Evolutionary conservation across 2,329 filamentous ascomycete genomes (phyloP).

Genomic region (Claviceps sp.): DNA sequence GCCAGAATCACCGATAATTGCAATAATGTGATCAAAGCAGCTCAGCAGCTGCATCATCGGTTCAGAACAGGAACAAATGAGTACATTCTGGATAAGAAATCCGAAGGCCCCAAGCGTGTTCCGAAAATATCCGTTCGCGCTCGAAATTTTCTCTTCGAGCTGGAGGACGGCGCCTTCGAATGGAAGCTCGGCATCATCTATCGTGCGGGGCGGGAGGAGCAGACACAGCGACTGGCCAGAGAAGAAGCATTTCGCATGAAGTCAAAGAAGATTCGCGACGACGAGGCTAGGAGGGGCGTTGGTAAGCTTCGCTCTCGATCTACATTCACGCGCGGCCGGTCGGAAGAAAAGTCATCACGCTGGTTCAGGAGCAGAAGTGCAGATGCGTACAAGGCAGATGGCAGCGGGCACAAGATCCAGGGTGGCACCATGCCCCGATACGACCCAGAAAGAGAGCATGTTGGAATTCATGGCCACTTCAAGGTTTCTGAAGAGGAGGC

Average conservation of each 20-base stretch:
- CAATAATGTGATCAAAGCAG: conserved; percentile 74
- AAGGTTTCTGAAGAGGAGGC: conserved; percentile 68
- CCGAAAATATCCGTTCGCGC: conserved; percentile 76
- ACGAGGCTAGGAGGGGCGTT: conserved; percentile 43
- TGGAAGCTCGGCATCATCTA: conserved; percentile 97
- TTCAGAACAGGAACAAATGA: conserved; percentile 81
- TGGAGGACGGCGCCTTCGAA: conserved; percentile 94
- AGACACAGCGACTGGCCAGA: conserved; percentile 76
- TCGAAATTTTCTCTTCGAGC: conserved; percentile 73
- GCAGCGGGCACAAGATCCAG: conserved; percentile 17
- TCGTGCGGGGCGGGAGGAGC: conserved; percentile 73
- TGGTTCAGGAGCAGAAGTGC: conserved; percentile 42
- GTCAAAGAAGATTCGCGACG: conserved; percentile 67
- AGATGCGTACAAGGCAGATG: conserved; percentile 26
- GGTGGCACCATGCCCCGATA: conserved; percentile 48
- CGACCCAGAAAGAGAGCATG: conserved; percentile 57
- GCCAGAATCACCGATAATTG: conserved; percentile 90
- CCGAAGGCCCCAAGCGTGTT: conserved; percentile 73
- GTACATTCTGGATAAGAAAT: conserved; percentile 73
- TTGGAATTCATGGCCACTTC: conserved; percentile 55
- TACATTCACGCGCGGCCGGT: conserved; percentile 25
- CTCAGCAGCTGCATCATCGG: conserved; percentile 82
- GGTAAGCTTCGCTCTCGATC: conserved; percentile 44
- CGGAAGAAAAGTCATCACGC: conserved; percentile 17
- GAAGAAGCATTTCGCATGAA: conserved; percentile 86